These are phyloP conservation scores for Rubia balearica DNA, from an alignment of 305 asterid genomes.

Conservation along the genomic window DNA sequence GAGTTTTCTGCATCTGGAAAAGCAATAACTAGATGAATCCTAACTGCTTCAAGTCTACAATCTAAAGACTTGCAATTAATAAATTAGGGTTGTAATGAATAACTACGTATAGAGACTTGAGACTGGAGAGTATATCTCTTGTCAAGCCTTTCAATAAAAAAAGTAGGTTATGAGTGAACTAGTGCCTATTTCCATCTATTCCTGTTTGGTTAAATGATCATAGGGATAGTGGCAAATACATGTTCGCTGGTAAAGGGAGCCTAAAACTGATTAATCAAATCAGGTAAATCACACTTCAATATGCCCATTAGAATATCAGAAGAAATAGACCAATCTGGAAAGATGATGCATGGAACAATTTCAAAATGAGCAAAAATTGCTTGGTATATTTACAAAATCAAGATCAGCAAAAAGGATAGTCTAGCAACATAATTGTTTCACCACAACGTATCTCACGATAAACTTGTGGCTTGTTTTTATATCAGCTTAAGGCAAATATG, in stretches of 20 bases:
- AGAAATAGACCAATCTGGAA: not conserved
- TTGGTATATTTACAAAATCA: not conserved
- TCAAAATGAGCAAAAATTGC: not conserved
- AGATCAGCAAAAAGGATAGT: not conserved
- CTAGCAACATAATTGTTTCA: not conserved
- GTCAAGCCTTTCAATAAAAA: not conserved
- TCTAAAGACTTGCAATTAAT: not conserved
- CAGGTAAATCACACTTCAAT: not conserved
- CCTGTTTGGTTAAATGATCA: not conserved
- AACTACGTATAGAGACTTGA: not conserved
- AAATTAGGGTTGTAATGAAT: not conserved
- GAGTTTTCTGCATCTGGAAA: not conserved
- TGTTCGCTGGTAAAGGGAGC: not conserved
- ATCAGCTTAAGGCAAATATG: too few species aligned
- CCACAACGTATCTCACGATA: not conserved
- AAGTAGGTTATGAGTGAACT: not conserved
- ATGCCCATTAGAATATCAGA: not conserved
- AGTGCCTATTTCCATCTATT: not conserved
- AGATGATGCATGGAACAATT: not conserved
- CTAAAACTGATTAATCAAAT: not conserved
- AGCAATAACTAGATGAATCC: not conserved
- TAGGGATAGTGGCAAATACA: not conserved
- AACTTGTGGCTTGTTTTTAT: not conserved
- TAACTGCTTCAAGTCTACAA: not conserved
- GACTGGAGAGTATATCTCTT: not conserved